Percentiles rank a stretch among this genome's conserved stretches.
phyloP scores from a whole-genome alignment of 1,139 yeast genomes.

The Pneumocystis jirovecii region DNA sequence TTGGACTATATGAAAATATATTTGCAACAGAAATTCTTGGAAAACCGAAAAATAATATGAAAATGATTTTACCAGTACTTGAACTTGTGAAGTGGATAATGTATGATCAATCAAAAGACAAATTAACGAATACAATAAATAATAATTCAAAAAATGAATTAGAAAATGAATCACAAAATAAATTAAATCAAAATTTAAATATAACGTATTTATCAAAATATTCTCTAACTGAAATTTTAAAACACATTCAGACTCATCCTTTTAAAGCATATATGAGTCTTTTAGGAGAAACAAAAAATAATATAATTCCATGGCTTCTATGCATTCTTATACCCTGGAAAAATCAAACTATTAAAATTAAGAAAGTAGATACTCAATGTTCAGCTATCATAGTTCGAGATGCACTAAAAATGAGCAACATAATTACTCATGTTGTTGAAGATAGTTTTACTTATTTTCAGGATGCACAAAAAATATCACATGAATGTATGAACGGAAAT shows the following conservation, averaged over 20 bases:
- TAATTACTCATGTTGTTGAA: conserved; percentile 15
- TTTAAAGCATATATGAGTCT: not conserved
- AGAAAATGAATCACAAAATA: conserved; percentile 20
- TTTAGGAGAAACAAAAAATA: conserved; percentile 10
- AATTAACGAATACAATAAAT: conserved; percentile 20
- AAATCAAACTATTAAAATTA: not conserved
- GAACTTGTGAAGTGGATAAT: not conserved
- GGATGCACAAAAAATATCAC: not conserved
- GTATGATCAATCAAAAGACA: not conserved
- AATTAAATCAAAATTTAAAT: conserved; percentile 23
- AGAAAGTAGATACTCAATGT: not conserved
- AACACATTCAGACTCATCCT: not conserved
- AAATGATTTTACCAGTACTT: not conserved
- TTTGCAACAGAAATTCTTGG: conserved; percentile 4
- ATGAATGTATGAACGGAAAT: not conserved
- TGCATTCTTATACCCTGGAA: conserved; percentile 3
- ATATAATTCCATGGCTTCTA: conserved; percentile 1
- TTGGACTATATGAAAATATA: conserved; percentile 17
- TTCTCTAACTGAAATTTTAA: not conserved
- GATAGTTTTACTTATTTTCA: not conserved
- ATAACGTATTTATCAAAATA: conserved; percentile 19
- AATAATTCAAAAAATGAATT: not conserved
- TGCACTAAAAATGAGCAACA: not conserved
- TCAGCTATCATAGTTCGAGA: conserved; percentile 12
- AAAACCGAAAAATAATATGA: not conserved